Conservation (phyloP, 2,329 filamentous ascomycete genomes). For the Botryotinia narcissicola region DNA sequence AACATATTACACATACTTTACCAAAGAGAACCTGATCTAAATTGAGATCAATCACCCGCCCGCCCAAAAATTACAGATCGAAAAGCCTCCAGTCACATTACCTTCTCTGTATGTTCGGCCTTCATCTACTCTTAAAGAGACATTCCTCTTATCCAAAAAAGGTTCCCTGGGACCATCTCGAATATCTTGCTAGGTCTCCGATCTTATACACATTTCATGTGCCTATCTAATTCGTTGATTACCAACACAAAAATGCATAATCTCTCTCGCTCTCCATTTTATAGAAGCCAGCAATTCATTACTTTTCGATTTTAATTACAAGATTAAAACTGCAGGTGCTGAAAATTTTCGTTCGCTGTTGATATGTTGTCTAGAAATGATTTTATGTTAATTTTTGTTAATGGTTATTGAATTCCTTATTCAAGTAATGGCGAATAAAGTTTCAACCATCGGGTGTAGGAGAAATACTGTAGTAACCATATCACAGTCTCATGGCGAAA, state of each 20-base stretch:
- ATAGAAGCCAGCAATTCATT: not conserved
- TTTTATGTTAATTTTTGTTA: not conserved
- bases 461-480: not conserved
- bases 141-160: not conserved
- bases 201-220: not conserved
- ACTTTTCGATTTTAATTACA: not conserved
- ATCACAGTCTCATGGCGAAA: not conserved
- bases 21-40: not conserved
- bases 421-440: not conserved
- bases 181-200: not conserved
- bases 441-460: not conserved
- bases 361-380: not conserved
- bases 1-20: constrained; percentile 13
- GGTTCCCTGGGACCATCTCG: not conserved
- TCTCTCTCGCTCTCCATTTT: not conserved
- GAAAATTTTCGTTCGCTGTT: not conserved
- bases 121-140: not conserved
- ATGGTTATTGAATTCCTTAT: too few species aligned
- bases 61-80: not conserved
- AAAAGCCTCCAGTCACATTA: not conserved
- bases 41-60: not conserved
- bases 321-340: not conserved
- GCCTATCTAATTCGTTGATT: not conserved
- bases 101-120: not conserved
- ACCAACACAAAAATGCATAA: not conserved